Percentiles rank a stretch among this genome's conserved stretches.
These are phyloP conservation scores for Nissolia schottii DNA, from an alignment of 306 rosid genomes.

Conservation along the genomic window DNA sequence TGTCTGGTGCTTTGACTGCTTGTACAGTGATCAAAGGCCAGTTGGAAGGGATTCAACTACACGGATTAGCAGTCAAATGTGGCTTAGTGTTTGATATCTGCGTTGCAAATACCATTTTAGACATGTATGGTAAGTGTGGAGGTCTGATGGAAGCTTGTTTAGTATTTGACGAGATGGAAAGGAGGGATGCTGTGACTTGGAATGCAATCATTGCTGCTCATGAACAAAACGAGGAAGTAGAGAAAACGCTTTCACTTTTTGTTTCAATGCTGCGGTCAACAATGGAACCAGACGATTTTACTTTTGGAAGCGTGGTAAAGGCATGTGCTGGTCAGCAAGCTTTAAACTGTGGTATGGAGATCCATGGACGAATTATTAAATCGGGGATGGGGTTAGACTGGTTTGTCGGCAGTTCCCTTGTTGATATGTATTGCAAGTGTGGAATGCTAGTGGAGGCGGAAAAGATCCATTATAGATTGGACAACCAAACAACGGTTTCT, in stretches of 20 bases:
- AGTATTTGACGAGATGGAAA: constrained; percentile 64
- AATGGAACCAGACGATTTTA: constrained; percentile 82
- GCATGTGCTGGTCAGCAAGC: constrained; percentile 71
- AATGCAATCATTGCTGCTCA: constrained; percentile 79
- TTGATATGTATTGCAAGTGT: constrained; percentile 84
- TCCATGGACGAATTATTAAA: constrained; percentile 73
- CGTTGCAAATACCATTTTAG: constrained; percentile 76
- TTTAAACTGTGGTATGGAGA: constrained; percentile 60
- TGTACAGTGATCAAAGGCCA: constrained; percentile 56
- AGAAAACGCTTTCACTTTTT: constrained; percentile 53
- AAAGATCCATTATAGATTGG: constrained; percentile 59
- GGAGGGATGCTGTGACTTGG: constrained; percentile 85
- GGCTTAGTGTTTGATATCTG: constrained; percentile 51
- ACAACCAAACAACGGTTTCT: constrained; percentile 60
- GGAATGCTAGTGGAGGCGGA: constrained; percentile 77
- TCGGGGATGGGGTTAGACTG: constrained; percentile 57
- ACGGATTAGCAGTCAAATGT: constrained; percentile 63
- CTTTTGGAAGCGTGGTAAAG: constrained; percentile 76
- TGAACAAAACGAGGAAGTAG: constrained; percentile 60
- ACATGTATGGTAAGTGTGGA: constrained; percentile 86
- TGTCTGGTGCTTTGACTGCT: constrained; percentile 73
- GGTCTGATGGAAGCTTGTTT: constrained; percentile 51
- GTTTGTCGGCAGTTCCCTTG: constrained; percentile 80
- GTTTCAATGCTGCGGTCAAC: constrained; percentile 63
- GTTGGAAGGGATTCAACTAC: constrained; percentile 63